Conservation (phyloP, 1,139 yeast species). For the Zygosaccharomyces pseudobailii region DNA sequence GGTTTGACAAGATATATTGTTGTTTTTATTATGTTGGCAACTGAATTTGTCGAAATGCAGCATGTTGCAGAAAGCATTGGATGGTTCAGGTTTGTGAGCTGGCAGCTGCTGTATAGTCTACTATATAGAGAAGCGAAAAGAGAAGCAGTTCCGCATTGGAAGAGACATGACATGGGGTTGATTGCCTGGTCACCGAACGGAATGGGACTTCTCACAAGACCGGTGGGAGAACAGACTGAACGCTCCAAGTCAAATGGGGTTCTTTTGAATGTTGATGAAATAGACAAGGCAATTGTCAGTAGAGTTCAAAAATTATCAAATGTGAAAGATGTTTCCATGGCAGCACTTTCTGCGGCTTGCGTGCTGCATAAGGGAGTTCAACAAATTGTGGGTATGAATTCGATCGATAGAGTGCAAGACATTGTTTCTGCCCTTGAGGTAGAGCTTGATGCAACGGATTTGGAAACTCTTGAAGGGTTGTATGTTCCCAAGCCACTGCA, state of each 20-base stretch:
- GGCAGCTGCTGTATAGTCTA: slow-evolving; percentile 49
- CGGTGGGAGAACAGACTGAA: slow-evolving; percentile 25
- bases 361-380: slow-evolving; percentile 44
- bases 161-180: slow-evolving; percentile 38
- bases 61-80: slow-evolving; percentile 42
- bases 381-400: slow-evolving; percentile 54
- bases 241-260: slow-evolving; percentile 5
- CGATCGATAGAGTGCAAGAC: slow-evolving; percentile 49
- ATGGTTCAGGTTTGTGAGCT: slow-evolving; percentile 46
- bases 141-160: slow-evolving; percentile 44
- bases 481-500: slow-evolving; percentile 34
- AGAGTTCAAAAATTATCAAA: slow-evolving; percentile 53
- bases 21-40: slow-evolving; percentile 46
- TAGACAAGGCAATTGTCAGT: slow-evolving; percentile 39
- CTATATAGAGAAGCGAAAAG: slow-evolving; percentile 49
- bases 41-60: slow-evolving; percentile 44
- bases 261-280: slow-evolving; percentile 6
- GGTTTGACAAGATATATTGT: slow-evolving; percentile 46
- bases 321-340: slow-evolving; percentile 45
- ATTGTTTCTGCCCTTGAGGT: slow-evolving; percentile 44
- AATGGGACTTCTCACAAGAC: slow-evolving; percentile 45
- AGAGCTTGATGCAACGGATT: slow-evolving; percentile 44
- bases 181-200: slow-evolving; percentile 52
- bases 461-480: slow-evolving; percentile 46
- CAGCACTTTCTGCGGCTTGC: slow-evolving; percentile 55